Evolutionary conservation across 2,329 filamentous ascomycete genomes (phyloP), one percentile per base, ranked within the genome.

Genomic region (Knufia petricola): DNA sequence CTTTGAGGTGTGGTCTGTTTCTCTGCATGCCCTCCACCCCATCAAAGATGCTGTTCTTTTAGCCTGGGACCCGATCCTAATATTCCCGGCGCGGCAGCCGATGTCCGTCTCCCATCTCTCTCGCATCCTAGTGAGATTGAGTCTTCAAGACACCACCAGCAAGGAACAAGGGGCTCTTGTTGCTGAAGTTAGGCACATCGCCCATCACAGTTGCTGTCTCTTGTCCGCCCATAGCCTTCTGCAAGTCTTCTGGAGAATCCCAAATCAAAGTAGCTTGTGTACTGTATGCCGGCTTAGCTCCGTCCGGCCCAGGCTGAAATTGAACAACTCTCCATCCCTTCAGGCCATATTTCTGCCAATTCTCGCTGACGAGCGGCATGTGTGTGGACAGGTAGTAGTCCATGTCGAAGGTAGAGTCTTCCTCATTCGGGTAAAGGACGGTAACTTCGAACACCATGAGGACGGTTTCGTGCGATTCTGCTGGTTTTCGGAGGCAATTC

Each of bases 341-440:
- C 3, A 75, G 59, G 34, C 73, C 73, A 43, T 61, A 55, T 1
- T 58, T 50, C 1, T 47, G 52, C 71, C 71, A 75, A 21, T 55
- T 52, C 41, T 65, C 61, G 23, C 58, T 51, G 13, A 68, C 68
- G 2, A 75, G 59, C 1, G 68, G 65, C 67, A 76, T 71, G 63
- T 76, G 72, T 17, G 53, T 66, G 2, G 56, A 48, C 31, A 73
- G 57, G 58, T 74, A 76, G 65, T 75, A 76, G 28, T 71, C 63
- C 54, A 72, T 61, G 61, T 76, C 60, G 63, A 75, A 76, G 9
- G 54, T 66, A n/a, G 57, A 50, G 51, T 61, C 62, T 31, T 60
- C 57, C n/a, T 61, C 66, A 41, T 62, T 59, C 3, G 71, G 69
- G 58, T 75, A 76, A 36, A 69, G 39, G 21, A 58, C 54, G 3